Evolutionary conservation across 768 basidiomycete genomes (phyloP).

Genomic region (Nevesoporus exiguus): DNA sequence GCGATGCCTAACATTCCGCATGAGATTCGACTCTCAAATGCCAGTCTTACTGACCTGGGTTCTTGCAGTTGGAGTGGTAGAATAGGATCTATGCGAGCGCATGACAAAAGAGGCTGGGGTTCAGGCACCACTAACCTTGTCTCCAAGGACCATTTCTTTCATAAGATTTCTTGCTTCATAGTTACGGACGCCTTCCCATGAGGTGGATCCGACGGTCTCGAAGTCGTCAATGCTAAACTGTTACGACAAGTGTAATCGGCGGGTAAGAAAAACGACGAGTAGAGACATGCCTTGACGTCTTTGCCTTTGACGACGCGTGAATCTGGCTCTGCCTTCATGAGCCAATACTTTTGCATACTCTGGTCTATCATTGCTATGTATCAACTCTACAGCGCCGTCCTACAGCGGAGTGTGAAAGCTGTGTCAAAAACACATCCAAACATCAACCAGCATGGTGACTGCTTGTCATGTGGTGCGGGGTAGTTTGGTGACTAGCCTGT

Average conservation of each 20-base stretch:
- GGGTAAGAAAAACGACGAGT: too few species aligned
- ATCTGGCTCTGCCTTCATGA: constrained; percentile 86
- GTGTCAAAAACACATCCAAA: too few species aligned
- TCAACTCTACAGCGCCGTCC: too few species aligned
- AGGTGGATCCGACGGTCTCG: constrained; percentile 61
- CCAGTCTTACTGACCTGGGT: constrained; percentile 51
- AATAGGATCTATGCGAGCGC: constrained; percentile 62
- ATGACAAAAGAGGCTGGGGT: background rate
- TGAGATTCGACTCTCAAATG: constrained; percentile 5
- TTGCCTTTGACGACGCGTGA: constrained; percentile 81
- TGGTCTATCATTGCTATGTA: too few species aligned
- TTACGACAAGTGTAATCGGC: background rate
- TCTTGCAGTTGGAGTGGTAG: constrained; percentile 87
- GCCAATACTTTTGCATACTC: constrained; percentile 44
- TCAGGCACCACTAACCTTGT: constrained; percentile 49
- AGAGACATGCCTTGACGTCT: constrained; percentile 65
- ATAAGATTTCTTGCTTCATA: constrained; percentile 81
- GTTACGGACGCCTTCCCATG: constrained; percentile 89
- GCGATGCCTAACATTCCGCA: constrained; percentile 54
- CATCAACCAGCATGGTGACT: too few species aligned
- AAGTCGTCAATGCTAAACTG: constrained; percentile 89
- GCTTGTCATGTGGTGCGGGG: too few species aligned
- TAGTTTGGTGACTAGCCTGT: too few species aligned
- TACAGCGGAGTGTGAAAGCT: too few species aligned
- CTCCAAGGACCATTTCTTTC: constrained; percentile 74